phyloP scores from a whole-genome alignment of 345 rosid species.

The Mallotus nudiflorus region DNA sequence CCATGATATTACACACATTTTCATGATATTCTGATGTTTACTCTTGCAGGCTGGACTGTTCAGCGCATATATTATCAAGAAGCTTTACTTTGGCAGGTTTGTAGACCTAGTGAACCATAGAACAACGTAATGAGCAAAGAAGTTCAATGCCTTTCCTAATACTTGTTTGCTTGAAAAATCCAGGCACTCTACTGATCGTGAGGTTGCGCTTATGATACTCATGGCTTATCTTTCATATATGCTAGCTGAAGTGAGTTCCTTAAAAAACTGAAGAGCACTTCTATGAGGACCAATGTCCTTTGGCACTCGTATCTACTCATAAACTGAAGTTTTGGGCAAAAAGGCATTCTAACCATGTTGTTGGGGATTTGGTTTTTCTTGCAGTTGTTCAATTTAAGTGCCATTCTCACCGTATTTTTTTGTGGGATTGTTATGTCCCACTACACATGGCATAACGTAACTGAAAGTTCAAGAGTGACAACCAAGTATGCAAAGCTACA shows the following conservation, averaged over 20 bases:
- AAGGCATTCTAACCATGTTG: conserved; percentile 11
- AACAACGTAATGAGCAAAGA: too few relatives aligned
- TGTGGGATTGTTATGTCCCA: conserved; percentile 98
- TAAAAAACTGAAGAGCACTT: conserved; percentile 13
- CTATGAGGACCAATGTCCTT: background rate
- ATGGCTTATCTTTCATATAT: conserved; percentile 94
- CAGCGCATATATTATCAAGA: conserved; percentile 80
- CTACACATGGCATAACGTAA: conserved; percentile 95
- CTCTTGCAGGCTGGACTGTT: conserved; percentile 81
- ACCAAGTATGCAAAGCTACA: conserved; percentile 57
- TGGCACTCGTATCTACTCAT: conserved; percentile 3
- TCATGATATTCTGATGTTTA: background rate
- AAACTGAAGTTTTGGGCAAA: background rate
- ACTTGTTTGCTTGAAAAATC: conserved; percentile 21
- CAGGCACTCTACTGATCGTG: conserved; percentile 93
- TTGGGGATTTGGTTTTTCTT: conserved; percentile 20
- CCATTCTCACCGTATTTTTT: conserved; percentile 91
- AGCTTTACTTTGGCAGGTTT: conserved; percentile 88
- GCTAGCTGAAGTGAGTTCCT: conserved; percentile 74
- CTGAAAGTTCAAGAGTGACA: conserved; percentile 88
- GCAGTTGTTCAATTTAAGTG: conserved; percentile 83
- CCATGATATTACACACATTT: background rate
- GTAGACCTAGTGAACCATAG: conserved; percentile 2
- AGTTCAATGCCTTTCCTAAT: background rate
- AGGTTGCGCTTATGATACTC: conserved; percentile 94